Conservation (phyloP, 495 filamentous ascomycete species). For the Tuber umbilicatum region DNA sequence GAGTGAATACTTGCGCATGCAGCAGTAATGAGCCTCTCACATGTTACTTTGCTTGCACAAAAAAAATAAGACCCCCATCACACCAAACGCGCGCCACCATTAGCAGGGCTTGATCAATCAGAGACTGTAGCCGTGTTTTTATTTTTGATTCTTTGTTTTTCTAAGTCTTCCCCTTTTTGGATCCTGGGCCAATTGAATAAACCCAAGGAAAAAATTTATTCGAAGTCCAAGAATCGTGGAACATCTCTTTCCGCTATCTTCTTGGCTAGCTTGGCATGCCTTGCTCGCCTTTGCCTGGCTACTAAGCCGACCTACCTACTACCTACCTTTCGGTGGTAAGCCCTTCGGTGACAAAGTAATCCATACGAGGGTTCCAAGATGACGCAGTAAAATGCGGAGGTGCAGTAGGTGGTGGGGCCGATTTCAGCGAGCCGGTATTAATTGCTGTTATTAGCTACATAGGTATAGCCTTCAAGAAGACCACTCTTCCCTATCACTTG, state of each 20-base stretch:
- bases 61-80: background rate
- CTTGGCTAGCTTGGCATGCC: background rate
- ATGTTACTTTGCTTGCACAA: background rate
- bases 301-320: background rate
- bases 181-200: background rate
- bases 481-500: slow-evolving; percentile 3
- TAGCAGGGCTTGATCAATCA: background rate
- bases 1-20: slow-evolving; percentile 2
- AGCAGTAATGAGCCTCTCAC: slow-evolving; percentile 3
- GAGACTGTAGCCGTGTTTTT: background rate
- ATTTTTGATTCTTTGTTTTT: background rate
- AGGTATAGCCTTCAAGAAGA: background rate
- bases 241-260: background rate
- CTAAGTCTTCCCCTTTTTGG: background rate
- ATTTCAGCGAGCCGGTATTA: background rate
- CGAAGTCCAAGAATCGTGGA: background rate
- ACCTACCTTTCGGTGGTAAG: background rate
- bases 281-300: slow-evolving; percentile 1
- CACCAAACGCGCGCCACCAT: slow-evolving; percentile 1
- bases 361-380: background rate
- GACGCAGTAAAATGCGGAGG: slow-evolving; percentile 5
- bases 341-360: slow-evolving; percentile 1
- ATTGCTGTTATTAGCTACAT: slow-evolving; percentile 2
- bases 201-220: background rate
- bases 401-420: slow-evolving; percentile 2